phyloP scores from a whole-genome alignment of 2,329 filamentous ascomycete species.

The Talaromyces verruculosus region DNA sequence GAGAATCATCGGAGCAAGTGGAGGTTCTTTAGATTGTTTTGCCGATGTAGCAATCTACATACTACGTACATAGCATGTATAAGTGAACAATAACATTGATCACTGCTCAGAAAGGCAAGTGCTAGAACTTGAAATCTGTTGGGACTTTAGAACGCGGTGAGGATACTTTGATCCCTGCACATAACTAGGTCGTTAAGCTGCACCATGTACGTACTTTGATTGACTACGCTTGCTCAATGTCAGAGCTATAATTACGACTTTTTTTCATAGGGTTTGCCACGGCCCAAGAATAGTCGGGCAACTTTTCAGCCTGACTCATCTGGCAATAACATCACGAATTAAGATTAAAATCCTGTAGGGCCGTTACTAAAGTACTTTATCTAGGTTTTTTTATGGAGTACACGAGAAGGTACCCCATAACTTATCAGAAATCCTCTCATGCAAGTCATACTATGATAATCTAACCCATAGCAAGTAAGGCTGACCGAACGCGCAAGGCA shows the following conservation, averaged over 20 bases:
- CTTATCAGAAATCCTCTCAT: not conserved
- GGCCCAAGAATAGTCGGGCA: not conserved
- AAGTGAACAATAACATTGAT: not conserved
- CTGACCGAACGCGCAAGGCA: not conserved
- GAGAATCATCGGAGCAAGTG: not conserved
- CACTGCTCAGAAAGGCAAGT: conserved; percentile 10
- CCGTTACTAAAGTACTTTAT: not conserved
- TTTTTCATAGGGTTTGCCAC: not conserved
- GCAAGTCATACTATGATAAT: conserved; percentile 1
- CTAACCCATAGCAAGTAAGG: not conserved
- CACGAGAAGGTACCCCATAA: not conserved
- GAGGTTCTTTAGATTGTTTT: not conserved
- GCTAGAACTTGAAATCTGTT: not conserved
- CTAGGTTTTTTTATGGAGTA: not conserved
- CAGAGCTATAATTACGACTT: not conserved
- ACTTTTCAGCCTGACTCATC: not conserved
- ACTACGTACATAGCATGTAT: too few relatives aligned
- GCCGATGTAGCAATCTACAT: not conserved
- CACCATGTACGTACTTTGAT: not conserved
- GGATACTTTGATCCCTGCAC: not conserved
- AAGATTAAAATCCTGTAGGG: not conserved
- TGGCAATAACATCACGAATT: not conserved
- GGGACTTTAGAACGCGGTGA: not conserved
- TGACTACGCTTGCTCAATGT: not conserved
- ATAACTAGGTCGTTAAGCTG: not conserved